These are phyloP conservation scores for Prunus salicina DNA, from an alignment of 306 rosid species.

Conservation along the genomic window DNA sequence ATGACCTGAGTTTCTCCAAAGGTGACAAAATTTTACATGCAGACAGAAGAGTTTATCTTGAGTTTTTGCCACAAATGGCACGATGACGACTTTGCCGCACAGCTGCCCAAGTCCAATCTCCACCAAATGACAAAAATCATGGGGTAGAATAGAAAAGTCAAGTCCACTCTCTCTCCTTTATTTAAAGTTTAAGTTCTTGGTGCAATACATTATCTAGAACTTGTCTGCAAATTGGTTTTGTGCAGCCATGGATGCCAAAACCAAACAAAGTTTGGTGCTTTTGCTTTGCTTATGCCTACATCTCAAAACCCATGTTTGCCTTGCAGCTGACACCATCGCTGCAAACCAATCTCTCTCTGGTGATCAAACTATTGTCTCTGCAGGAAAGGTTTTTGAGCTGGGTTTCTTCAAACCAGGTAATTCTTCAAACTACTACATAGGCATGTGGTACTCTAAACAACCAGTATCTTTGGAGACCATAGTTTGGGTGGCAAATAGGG, in stretches of 20 bases:
- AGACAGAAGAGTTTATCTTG: neutral
- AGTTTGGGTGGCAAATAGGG: conserved; percentile 44
- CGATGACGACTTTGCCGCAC: neutral
- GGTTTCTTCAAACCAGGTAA: conserved; percentile 40
- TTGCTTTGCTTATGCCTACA: conserved; percentile 4
- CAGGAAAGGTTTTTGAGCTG: conserved; percentile 17
- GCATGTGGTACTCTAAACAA: conserved; percentile 32
- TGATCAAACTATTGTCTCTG: conserved; percentile 29
- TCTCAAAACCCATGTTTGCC: conserved; percentile 6
- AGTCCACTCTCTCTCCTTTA: neutral
- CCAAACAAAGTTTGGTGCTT: neutral
- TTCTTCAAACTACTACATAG: conserved; percentile 30
- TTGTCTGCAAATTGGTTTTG: neutral
- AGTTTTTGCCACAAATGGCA: neutral
- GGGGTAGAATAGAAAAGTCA: too few species aligned
- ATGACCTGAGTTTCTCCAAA: neutral
- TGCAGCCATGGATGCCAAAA: conserved; percentile 25
- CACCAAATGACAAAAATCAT: neutral
- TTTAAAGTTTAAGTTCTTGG: neutral
- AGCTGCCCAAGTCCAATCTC: neutral
- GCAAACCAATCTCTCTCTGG: conserved; percentile 32
- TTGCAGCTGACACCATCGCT: conserved; percentile 32
- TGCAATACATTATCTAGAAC: too few species aligned
- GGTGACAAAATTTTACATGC: neutral
- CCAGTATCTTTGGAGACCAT: neutral